Evolutionary conservation across 2,329 filamentous ascomycete genomes (phyloP).

Genomic region (Colletotrichum zoysiae): DNA sequence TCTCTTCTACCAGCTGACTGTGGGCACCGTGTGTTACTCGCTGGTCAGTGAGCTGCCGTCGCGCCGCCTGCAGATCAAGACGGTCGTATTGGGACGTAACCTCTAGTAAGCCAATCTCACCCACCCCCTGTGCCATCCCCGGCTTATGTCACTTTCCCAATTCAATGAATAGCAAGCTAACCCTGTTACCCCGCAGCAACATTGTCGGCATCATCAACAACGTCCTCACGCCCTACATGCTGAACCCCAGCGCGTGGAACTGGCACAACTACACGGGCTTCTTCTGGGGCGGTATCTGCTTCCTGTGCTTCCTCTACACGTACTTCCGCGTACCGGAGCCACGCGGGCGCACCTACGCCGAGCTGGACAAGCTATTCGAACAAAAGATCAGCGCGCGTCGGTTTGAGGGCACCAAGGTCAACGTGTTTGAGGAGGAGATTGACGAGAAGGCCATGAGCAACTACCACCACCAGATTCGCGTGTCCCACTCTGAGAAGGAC

Average conservation of each 20-base stretch:
- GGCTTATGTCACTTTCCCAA: no score
- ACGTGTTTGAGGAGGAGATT: slow-evolving; percentile 67
- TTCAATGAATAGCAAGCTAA: neutral
- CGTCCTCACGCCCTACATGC: slow-evolving; percentile 91
- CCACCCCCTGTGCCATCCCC: no score
- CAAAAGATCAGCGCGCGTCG: slow-evolving; percentile 77
- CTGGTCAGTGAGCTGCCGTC: slow-evolving; percentile 88
- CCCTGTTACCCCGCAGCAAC: slow-evolving; percentile 64
- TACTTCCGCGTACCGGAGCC: slow-evolving; percentile 88
- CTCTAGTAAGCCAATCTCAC: slow-evolving; percentile 67
- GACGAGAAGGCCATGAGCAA: slow-evolving; percentile 59
- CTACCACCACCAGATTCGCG: slow-evolving; percentile 59
- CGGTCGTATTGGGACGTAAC: slow-evolving; percentile 86
- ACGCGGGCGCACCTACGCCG: slow-evolving; percentile 83
- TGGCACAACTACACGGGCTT: slow-evolving; percentile 91
- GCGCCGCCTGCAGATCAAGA: slow-evolving; percentile 88
- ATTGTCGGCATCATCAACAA: slow-evolving; percentile 84
- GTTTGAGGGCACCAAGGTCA: slow-evolving; percentile 71
- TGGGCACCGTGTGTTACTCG: slow-evolving; percentile 91
- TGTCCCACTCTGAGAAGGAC: slow-evolving; percentile 47
- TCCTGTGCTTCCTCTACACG: slow-evolving; percentile 83
- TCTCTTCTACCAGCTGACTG: slow-evolving; percentile 85
- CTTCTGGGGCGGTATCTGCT: slow-evolving; percentile 88
- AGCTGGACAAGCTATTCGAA: slow-evolving; percentile 89
- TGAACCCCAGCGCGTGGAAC: slow-evolving; percentile 88